phyloP scores from a whole-genome alignment of 257 asterid species.

The Solanum rostratum region DNA sequence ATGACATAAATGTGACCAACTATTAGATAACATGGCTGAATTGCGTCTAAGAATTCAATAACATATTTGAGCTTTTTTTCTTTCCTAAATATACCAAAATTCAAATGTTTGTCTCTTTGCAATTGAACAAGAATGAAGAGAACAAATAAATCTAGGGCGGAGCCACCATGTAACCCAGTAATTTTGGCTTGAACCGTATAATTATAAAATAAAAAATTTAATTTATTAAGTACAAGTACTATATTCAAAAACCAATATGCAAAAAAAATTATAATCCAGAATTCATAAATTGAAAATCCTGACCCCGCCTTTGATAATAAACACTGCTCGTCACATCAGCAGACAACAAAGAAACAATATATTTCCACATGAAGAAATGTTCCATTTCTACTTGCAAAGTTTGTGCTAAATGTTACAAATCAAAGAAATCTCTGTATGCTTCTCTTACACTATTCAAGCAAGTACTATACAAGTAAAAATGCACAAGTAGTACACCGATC shows the following conservation, averaged over 20 bases:
- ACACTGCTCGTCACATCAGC: not conserved
- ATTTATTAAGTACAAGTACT: not conserved
- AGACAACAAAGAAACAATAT: not conserved
- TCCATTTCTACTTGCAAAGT: not conserved
- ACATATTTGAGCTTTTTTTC: no score
- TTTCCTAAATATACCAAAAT: no score
- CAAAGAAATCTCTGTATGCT: not conserved
- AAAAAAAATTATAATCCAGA: not conserved
- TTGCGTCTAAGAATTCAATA: no score
- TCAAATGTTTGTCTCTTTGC: not conserved
- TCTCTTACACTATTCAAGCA: not conserved
- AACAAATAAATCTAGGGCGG: no score
- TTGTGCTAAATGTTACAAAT: not conserved
- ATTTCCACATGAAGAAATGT: not conserved
- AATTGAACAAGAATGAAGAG: not conserved
- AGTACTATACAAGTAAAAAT: slow-evolving; percentile 1
- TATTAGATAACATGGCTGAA: no score
- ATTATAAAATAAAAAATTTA: not conserved
- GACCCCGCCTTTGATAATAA: not conserved
- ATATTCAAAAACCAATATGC: not conserved
- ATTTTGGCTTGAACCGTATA: not conserved
- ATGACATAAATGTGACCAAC: no score
- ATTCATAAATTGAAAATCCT: not conserved
- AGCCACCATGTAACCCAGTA: not conserved
- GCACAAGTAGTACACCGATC: slow-evolving; percentile 2